Base-by-base conservation (phyloP, 768 basidiomycete species). In the Tricholomella constricta region DNA sequence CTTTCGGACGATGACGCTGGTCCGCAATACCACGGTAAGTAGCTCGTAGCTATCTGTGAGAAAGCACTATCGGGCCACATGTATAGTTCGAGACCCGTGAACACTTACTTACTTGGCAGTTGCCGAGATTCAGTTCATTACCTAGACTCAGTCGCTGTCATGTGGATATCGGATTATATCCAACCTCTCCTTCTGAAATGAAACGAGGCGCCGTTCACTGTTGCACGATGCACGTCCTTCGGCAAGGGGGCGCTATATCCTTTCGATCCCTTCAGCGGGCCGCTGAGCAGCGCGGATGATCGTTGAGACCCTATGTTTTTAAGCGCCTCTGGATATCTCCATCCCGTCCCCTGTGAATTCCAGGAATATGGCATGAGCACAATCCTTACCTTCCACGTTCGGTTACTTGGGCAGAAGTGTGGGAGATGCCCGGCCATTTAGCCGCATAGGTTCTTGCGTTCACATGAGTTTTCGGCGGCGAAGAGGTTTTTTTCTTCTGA, bases 331-430 rank as follows among this genome's bases (percentile, higher is more conserved):
- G 25, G n/a, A 38, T 44, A 55, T 37, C 54, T 41, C 54, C 54
- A 49, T 55, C 29, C n/a, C 27, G 20, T n/a, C 6, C 17, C 42
- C 53, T 55, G 54, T 43, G 46, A 54, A 47, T 7, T 42, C 31
- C 23, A 38, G 49, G 43, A 45, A 35, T 6, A 14, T 17, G 27
- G 6, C 14, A 2, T 26, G 25, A 10, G 10, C 42, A 15, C 10
- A 29, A 29, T n/a, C 45, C 26, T 22, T 41, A 35, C 35, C 51
- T 41, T 38, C 45, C 22, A 17, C 11, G 42, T 19, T 54, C 31
- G 40, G 40, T 44, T 11, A 41, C 19, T 29, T 48, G 34, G 26
- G 31, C 19, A 42, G n/a, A 54, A 41, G 47, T n/a, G 14, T 40
- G 36, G 40, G n/a, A n/a, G 49, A 41, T 31, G 26, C 40, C 27